Evolutionary conservation across 805 yeast species (phyloP).

Genomic region (Torulaspora delbrueckii): DNA sequence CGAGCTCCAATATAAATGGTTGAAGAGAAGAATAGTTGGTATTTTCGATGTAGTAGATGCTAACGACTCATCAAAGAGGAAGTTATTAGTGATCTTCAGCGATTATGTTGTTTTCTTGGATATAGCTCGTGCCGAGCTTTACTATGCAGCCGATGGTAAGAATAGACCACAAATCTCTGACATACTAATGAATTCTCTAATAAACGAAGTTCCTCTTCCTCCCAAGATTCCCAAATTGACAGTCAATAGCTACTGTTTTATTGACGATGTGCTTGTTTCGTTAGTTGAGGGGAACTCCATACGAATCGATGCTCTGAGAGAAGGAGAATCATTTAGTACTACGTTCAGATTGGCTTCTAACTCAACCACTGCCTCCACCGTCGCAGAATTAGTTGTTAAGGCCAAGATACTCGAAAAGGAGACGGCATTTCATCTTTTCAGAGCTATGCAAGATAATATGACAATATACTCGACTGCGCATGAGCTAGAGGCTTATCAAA

Average conservation of each 20-base stretch:
- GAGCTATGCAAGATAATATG: slow-evolving; percentile 38
- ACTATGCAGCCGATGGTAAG: slow-evolving; percentile 15
- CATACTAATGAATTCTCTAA: slow-evolving; percentile 81
- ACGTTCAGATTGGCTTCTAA: slow-evolving; percentile 27
- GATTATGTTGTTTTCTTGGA: slow-evolving; percentile 68
- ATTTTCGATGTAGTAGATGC: slow-evolving; percentile 49
- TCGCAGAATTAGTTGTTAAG: slow-evolving; percentile 46
- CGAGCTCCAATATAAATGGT: slow-evolving; percentile 84
- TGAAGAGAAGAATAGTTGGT: slow-evolving; percentile 77
- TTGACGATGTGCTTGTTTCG: slow-evolving; percentile 51
- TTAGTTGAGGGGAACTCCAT: slow-evolving; percentile 33
- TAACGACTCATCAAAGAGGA: slow-evolving; percentile 36
- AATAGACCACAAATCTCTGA: slow-evolving; percentile 63
- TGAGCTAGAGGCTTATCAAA: slow-evolving; percentile 45
- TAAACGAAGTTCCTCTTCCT: slow-evolving; percentile 74
- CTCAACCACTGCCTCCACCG: slow-evolving; percentile 53
- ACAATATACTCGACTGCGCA: slow-evolving; percentile 67
- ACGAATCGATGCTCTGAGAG: slow-evolving; percentile 29
- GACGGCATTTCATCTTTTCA: slow-evolving; percentile 83
- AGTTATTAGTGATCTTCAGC: slow-evolving; percentile 70
- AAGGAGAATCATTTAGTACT: slow-evolving; percentile 18
- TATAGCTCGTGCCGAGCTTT: slow-evolving; percentile 41
- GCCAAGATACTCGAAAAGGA: slow-evolving; percentile 73
- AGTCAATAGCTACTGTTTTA: slow-evolving; percentile 64
- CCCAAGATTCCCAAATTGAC: slow-evolving; percentile 59